Percentiles rank a stretch among this genome's conserved stretches.
Evolutionary conservation across 306 rosid genomes (phyloP).

Genomic region (Quercus parvula): DNA sequence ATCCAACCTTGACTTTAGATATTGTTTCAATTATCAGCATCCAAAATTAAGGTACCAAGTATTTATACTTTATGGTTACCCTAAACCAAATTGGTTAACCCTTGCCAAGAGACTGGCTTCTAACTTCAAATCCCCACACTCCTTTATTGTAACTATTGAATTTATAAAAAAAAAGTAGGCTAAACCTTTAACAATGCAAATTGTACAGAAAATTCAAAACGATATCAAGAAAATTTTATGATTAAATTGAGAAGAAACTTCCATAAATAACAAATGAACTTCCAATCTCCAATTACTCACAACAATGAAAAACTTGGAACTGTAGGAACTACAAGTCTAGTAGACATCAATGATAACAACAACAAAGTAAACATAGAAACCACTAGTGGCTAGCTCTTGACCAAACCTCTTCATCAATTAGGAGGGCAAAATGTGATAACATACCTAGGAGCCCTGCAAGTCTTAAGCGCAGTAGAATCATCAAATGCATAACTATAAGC

Average conservation of each 20-base stretch:
- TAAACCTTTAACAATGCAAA: not conserved
- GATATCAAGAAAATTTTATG: not conserved
- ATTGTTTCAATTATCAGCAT: too few relatives aligned
- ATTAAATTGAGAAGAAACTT: not conserved
- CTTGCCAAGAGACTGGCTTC: too few relatives aligned
- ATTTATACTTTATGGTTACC: too few relatives aligned
- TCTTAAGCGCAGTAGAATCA: conserved; percentile 52
- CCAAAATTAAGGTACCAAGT: too few relatives aligned
- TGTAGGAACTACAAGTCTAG: not conserved
- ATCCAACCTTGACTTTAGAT: too few relatives aligned
- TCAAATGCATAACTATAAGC: conserved; percentile 73
- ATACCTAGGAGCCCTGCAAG: conserved; percentile 51
- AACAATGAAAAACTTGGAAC: not conserved
- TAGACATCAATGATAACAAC: not conserved
- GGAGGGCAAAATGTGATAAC: conserved; percentile 67
- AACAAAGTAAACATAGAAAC: not conserved
- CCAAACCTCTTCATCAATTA: not conserved
- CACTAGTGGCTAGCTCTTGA: not conserved
- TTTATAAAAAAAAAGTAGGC: too few relatives aligned
- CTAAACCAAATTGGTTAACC: too few relatives aligned
- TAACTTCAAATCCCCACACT: too few relatives aligned
- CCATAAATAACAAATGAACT: not conserved
- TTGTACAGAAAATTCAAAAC: not conserved
- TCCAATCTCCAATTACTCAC: not conserved
- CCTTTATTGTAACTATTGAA: too few relatives aligned